Conservation (phyloP, 192 early-diverging fungal species). For the Phycomyces nitens region DNA sequence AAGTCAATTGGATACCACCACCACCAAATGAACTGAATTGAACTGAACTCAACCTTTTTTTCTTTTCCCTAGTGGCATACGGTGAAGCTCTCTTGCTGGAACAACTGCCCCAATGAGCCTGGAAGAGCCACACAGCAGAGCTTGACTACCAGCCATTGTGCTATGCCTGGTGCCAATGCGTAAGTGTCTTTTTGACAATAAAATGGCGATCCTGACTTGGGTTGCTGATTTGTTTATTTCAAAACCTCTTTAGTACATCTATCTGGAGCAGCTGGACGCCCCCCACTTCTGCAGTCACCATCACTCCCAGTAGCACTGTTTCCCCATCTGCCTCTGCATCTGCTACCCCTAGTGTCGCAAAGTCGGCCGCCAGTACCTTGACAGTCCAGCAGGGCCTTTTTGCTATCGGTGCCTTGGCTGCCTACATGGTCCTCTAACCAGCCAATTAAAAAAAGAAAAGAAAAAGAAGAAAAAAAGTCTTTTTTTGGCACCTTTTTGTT, state of each 20-base stretch:
- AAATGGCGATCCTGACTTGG: not conserved
- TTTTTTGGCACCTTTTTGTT: not conserved
- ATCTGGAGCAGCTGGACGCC: conserved; percentile 11
- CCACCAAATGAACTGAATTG: too few species aligned
- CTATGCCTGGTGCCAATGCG: conserved; percentile 28
- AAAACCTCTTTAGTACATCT: conserved; percentile 1
- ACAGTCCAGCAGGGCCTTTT: conserved; percentile 5
- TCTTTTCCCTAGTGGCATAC: conserved; percentile 19
- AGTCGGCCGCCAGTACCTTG: conserved; percentile 15
- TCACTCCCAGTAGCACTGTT: conserved; percentile 5
- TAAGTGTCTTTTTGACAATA: not conserved
- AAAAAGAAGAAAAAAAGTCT: conserved; percentile 1
- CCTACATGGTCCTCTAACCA: conserved; percentile 8
- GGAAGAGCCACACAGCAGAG: conserved; percentile 14
- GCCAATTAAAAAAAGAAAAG: not conserved
- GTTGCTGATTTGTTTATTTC: not conserved
- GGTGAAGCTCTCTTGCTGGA: conserved; percentile 20
- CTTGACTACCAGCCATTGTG: conserved; percentile 7
- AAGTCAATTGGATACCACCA: not conserved
- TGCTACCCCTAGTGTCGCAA: conserved; percentile 12
- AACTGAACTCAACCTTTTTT: too few species aligned
- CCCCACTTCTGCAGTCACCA: conserved; percentile 11
- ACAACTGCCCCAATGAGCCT: conserved; percentile 21
- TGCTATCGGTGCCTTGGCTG: conserved; percentile 3
- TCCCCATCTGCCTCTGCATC: not conserved